Evolutionary conservation across 2,329 filamentous ascomycete species (phyloP).

Genomic region (Coniochaeta prunicola): DNA sequence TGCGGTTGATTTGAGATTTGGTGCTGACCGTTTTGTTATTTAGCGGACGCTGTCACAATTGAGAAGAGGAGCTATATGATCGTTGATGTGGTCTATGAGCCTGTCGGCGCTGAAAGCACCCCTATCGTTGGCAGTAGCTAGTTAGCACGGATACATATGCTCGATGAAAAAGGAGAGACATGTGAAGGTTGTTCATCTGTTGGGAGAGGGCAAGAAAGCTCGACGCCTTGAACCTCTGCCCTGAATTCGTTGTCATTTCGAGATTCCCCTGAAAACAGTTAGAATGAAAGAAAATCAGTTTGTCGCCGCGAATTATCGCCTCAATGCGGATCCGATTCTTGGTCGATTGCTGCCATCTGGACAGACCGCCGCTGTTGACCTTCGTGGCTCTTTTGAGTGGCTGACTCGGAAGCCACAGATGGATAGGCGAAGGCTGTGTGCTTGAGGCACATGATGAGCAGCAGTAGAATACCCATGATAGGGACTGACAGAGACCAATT

Average conservation of each 20-base stretch:
- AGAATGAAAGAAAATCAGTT: background rate
- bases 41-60: slow-evolving; percentile 19
- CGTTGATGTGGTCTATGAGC: slow-evolving; percentile 24
- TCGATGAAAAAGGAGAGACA: background rate
- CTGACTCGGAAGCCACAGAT: background rate
- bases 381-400: background rate
- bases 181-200: background rate
- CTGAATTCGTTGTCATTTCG: background rate
- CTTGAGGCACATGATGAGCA: background rate
- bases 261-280: background rate
- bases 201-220: background rate
- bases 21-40: background rate
- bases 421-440: background rate
- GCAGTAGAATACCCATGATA: background rate
- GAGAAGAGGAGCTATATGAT: slow-evolving; percentile 20
- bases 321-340: background rate
- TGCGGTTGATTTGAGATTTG: background rate
- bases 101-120: background rate
- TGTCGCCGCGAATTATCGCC: background rate
- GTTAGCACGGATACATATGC: background rate
- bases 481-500: background rate
- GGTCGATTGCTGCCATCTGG: background rate
- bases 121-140: background rate
- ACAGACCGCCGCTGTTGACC: background rate
- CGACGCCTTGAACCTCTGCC: background rate